Base-by-base conservation (phyloP, 768 basidiomycete genomes). In the Paxillus rubicundulus region DNA sequence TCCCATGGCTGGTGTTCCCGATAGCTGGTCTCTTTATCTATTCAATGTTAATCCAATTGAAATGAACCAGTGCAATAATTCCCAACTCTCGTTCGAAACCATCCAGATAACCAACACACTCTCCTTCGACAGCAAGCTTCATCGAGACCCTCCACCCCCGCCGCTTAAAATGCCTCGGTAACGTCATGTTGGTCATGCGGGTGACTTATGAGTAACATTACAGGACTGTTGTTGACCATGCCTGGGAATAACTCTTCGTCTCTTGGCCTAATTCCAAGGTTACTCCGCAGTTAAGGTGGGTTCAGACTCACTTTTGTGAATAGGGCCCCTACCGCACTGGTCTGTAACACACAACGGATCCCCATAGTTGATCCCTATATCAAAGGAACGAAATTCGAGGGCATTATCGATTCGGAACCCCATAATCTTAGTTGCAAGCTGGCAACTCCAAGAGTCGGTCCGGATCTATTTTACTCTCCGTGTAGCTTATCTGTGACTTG, bases 131-230 rank as follows among this genome's bases (percentile, higher is more conserved):
- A 4, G 4, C 24, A 2, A 24, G 24, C 24, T 24, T 24, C 21
- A 24, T 24, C 6, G 24, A 24, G 6, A 24, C 24, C 24, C 24
- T 24, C 24, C 24, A 4, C 24, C 24, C 24, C 45, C 50, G 33
- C 50, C 50, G 50, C 50, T 51, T 51, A 46, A n/a, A 47, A 10
- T 9, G 7, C 17, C 13, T 16, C 9, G 4, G 16, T 51, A 32
- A n/a, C 49, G 49, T 50, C 44, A 49, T 40, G 9, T 36, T 45
- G 27, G 36, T 42, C 30, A 52, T 38, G 28, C 33, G 45, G 44
- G 2, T 24, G 6, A 24, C 24, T 24, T 24, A 24, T 24, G 24
- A 12, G 28, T 49, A 14, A 6, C 18, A 27, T 27, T 27, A 44
- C 14, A 28, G 21, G 24, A 44, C 9, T 14, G 9, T 27, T 17